Base-by-base conservation (phyloP, 306 rosid genomes). In the Herpetospermum pedunculosum region DNA sequence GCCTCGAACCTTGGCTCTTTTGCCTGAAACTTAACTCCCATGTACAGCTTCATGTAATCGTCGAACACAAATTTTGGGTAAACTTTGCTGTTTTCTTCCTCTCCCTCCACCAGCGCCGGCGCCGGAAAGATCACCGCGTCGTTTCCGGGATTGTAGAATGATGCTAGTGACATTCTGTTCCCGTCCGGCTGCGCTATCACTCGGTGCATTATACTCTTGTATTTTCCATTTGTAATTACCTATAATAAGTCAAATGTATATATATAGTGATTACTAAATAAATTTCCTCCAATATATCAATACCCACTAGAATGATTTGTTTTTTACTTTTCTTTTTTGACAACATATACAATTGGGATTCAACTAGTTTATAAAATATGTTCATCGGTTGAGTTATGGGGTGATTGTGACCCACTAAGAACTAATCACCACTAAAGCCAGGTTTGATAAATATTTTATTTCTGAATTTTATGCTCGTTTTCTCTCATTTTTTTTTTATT, bases 1-100 rank as follows among this genome's bases (percentile, higher is more conserved):
- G 89, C 96, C 83, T 95, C 96, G 76, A 95, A 95, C 62, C 99
- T 91, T 48, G 97, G 97, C 53, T 95, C 97, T 64, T 95, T 95
- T n/a, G 86, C 99, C 73, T 95, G 89, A 77, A 95, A 95, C 74
- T 95, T 95, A 21, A 91, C 79, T 15, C 96, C 96, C 19, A 86
- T 72, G 47, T 95, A 91, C 70, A 89, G 96, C 83, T 91, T 91
- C 99, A 95, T 95, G 89, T 91, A 95, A 77, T 95, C 99, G 26
- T 95, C 89, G 76, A 95, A 95, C 53, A 95, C 88, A 58, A 95
- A 95, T 60, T 91, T 95, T 4, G 99, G 99, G 82, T 95, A 95
- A 5, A 76, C 69, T 15, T 85, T 84, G 77, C 44, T 64, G 52
- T 84, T 70, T 47, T 83, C 94, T 2, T 49, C 73, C 49, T 82